Conservation (phyloP, 768 basidiomycete species). For the Phylloporus sp. region DNA sequence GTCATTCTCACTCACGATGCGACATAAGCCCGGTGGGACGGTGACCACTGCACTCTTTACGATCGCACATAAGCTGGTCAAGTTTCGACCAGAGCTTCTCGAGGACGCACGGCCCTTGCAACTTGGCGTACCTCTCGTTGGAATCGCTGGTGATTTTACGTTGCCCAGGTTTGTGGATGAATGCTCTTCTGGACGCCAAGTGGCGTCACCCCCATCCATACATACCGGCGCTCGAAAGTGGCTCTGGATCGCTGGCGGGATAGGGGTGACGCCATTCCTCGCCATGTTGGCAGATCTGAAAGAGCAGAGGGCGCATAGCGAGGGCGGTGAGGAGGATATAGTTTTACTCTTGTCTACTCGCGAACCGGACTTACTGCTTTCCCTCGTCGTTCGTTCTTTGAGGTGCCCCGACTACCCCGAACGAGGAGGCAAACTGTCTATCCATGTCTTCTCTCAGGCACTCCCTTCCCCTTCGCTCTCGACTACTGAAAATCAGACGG, state of each 20-base stretch:
- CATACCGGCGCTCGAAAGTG: conserved; percentile 20
- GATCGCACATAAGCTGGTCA: conserved; percentile 41
- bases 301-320: neutral
- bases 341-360: conserved; percentile 47
- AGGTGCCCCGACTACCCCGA: neutral
- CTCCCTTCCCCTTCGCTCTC: neutral
- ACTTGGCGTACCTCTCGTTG: conserved; percentile 43
- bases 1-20: conserved; percentile 49
- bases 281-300: conserved; percentile 42
- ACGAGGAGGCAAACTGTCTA: conserved; percentile 14
- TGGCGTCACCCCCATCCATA: neutral
- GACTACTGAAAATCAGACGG: conserved; percentile 9
- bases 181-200: neutral
- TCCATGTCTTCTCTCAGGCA: conserved; percentile 40
- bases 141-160: conserved; percentile 52
- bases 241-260: conserved; percentile 60
- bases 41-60: conserved; percentile 54
- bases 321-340: conserved; percentile 34
- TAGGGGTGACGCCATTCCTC: conserved; percentile 64
- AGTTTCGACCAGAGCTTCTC: conserved; percentile 40
- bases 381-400: conserved; percentile 28
- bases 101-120: conserved; percentile 37
- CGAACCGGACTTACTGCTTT: conserved; percentile 49
- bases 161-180: conserved; percentile 20
- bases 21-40: conserved; percentile 49